Evolutionary conservation across 441 rosid species (phyloP).

Genomic region (Euphorbia celastroides): DNA sequence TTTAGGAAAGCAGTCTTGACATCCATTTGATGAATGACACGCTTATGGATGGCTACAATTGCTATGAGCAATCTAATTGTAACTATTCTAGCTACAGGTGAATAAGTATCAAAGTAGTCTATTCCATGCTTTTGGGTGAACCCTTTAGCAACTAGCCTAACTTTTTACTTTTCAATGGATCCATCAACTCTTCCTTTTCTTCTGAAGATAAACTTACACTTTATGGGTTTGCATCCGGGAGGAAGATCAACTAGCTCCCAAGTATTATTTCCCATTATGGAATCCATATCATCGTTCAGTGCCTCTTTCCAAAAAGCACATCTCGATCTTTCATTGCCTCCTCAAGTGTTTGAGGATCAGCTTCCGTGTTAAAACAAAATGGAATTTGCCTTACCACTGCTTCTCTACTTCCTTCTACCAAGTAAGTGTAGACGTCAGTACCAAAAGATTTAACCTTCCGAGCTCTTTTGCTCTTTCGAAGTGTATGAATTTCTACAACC

Average conservation of each 20-base stretch:
- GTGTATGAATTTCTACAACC: not conserved
- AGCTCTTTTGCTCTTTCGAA: not conserved
- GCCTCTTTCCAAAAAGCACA: not conserved
- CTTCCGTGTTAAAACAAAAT: not conserved
- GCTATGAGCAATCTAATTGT: not conserved
- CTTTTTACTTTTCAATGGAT: not conserved
- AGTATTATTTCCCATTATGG: not conserved
- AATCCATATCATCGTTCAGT: conserved; percentile 5
- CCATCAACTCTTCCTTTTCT: not conserved
- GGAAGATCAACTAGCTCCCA: not conserved
- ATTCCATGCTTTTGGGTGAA: not conserved
- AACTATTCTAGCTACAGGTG: too few species aligned
- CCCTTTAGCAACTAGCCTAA: not conserved
- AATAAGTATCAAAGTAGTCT: not conserved
- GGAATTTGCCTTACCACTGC: not conserved
- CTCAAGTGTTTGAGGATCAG: not conserved
- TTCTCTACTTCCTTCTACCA: not conserved
- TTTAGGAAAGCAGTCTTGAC: not conserved
- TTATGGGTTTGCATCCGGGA: not conserved
- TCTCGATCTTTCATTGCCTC: conserved; percentile 7
- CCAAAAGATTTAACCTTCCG: not conserved
- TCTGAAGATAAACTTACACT: conserved; percentile 2
- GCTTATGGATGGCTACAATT: not conserved
- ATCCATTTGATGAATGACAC: not conserved
- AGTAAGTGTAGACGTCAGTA: not conserved